Evolutionary conservation across 192 early-diverging fungal genomes (phyloP), one percentile per base, ranked within the genome.

Genomic region (Martensiomyces pterosporus): DNA sequence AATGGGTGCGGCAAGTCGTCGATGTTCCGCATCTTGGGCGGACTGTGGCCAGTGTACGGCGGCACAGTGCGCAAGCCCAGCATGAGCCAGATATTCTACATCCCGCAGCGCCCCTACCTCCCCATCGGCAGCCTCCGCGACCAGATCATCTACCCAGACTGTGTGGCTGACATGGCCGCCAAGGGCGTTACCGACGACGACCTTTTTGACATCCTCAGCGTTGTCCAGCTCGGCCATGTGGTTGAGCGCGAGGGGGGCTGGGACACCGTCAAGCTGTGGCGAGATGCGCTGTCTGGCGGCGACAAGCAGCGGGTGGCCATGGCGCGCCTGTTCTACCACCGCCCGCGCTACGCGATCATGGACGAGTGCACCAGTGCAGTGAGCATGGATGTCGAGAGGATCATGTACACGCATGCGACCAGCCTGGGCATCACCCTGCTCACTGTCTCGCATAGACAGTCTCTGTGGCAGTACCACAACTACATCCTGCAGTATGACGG

Each of bases 31-130:
- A 93, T 99, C 49, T 76, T 99, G 6, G 92, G 89, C 44, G 92
- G 90, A 0, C 79, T 99, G 47, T 99, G 94, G 97, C 93, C 94
- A 16, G 85, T 92, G 15, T 98, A 90, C 73, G 92, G 84, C 58
- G 83, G 87, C 48, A 82, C 82, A 4, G 63, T 88, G 56, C 79
- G 81, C 39, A 85, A 80, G 46, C 89, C 88, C 9, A 78, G 82
- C 60, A 80, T 81, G 63, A 82, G 83, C 55, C 85, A 90, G 64
- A 92, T 99, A 50, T 94, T 99, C 47, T 99, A 99, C 73, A 92
- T 99, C 49, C 94, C 97, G 21, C 97, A 99, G 67, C 84, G 93
- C 26, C 97, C 97, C n/a, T 99, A 99, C 53, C 76, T 99, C 23
- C 85, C 91, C 27, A 63, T 93, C 22, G 93, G 97, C 34, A 94